Conservation (phyloP, 139 green algal species). For the Coccomyxa sp. region DNA sequence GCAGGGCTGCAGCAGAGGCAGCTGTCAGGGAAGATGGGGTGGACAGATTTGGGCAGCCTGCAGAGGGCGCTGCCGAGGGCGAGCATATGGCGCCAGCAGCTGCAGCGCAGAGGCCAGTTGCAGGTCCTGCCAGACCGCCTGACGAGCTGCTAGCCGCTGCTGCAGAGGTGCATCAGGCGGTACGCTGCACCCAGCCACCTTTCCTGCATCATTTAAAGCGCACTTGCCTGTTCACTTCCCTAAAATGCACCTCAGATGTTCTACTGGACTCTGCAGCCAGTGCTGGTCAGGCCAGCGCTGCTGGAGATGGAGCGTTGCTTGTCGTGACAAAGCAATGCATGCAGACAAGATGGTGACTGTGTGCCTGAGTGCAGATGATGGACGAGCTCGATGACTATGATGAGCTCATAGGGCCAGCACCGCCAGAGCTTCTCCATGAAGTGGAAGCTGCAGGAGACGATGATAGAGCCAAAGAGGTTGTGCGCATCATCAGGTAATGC, state of each 20-base stretch:
- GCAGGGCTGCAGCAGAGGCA: neutral
- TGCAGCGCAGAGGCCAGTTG: constrained; percentile 2
- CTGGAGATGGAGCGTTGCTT: neutral
- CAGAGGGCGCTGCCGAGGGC: neutral
- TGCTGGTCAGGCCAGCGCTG: no score
- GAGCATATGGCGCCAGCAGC: no score
- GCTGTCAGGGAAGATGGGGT: neutral
- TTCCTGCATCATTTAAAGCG: neutral
- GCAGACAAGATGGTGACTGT: no score
- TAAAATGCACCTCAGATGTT: no score
- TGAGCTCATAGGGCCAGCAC: constrained; percentile 57
- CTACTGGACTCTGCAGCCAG: neutral
- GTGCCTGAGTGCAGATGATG: constrained; percentile 9
- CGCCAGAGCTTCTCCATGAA: constrained; percentile 63
- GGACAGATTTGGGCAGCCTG: no score
- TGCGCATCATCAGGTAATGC: constrained; percentile 34
- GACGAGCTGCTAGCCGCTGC: constrained; percentile 51
- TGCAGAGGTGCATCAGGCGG: constrained; percentile 21
- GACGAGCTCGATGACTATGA: constrained; percentile 28
- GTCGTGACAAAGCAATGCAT: no score
- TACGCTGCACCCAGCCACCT: neutral
- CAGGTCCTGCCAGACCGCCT: constrained; percentile 53
- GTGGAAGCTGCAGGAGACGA: constrained; percentile 32
- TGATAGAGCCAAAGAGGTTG: constrained; percentile 41
- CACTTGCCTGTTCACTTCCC: neutral